Conservation (phyloP, 805 yeast species). For the Naumovozyma baii region DNA sequence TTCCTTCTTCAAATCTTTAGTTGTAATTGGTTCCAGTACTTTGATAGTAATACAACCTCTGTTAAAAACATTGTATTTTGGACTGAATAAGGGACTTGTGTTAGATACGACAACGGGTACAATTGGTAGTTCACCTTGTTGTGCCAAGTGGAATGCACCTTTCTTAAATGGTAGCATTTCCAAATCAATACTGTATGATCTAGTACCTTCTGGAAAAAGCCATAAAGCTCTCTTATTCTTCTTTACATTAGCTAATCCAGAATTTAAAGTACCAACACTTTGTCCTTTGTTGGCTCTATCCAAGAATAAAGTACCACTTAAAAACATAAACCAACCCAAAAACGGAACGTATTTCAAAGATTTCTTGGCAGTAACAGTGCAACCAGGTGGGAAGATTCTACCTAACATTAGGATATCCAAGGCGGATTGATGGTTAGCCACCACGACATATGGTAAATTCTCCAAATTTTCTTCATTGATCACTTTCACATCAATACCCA, state of each 20-base stretch:
- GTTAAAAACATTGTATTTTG: constrained; percentile 54
- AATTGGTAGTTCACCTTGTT: constrained; percentile 81
- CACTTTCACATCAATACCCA: constrained; percentile 65
- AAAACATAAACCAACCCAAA: constrained; percentile 93
- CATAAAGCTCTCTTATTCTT: constrained; percentile 61
- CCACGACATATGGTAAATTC: constrained; percentile 62
- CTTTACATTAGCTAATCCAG: constrained; percentile 56
- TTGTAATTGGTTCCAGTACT: constrained; percentile 73
- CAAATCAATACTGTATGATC: constrained; percentile 66
- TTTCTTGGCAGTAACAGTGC: constrained; percentile 87
- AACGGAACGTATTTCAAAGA: constrained; percentile 78
- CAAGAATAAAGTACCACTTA: constrained; percentile 83
- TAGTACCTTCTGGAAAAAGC: constrained; percentile 96
- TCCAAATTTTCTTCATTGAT: constrained; percentile 54
- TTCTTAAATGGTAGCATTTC: constrained; percentile 82
- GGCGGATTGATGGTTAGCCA: constrained; percentile 87
- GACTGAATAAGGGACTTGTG: constrained; percentile 62
- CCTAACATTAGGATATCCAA: constrained; percentile 79
- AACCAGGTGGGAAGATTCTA: constrained; percentile 72
- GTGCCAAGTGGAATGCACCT: constrained; percentile 97
- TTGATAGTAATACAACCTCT: constrained; percentile 67
- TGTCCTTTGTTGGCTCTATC: constrained; percentile 71
- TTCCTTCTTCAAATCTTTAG: constrained; percentile 58
- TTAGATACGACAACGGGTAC: constrained; percentile 84
- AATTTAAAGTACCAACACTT: constrained; percentile 64